Base-by-base conservation (phyloP, 2,329 filamentous ascomycete genomes). In the Cercospora brassicicola region DNA sequence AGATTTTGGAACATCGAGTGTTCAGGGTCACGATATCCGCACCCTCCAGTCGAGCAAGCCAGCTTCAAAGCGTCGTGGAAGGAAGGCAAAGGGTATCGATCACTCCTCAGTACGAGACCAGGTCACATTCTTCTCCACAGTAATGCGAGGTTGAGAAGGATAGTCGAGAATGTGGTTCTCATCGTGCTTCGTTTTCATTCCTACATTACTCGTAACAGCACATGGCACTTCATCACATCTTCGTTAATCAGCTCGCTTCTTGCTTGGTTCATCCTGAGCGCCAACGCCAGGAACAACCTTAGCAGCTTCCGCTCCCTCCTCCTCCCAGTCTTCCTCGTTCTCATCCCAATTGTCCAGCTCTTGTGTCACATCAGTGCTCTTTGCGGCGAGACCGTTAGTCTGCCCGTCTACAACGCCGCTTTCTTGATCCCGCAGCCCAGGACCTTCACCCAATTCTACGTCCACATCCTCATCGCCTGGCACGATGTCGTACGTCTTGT, bases 321-420 rank as follows among this genome's bases (percentile, higher is more conserved):
- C 85, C 62, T 90, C 88, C 88, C 88, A 90, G 73, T 89, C 87
- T 67, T 88, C 87, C 0, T 83, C 86, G 79, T 97, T 95, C 81
- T 97, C 94, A 76, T 97, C 93, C 93, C 94, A 97, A 73, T 94
- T 93, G 77, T 97, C 94, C 7, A 97, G 86, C 81, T 96, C 92
- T 67, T 94, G 87, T 73, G 96, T 93, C 20, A 96, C 79, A 76
- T 77, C 71, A 61, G 82, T 92, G 90, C 71, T 28, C 18, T 65
- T 65, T 91, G 91, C 48, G 77, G 80, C 30, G 76, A 82, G 23
- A 79, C 74, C 72, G 62, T 69, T 66, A 6, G 67, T 59, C 13
- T 68, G 69, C 23, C 55, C 72, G 23, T 64, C 51, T 15, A 55
- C 36, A n/a, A 78, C 73, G 28, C 78, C 77, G 13, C 73, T 77